phyloP scores from a whole-genome alignment of 257 asterid genomes.

The Prunella vulgaris region DNA sequence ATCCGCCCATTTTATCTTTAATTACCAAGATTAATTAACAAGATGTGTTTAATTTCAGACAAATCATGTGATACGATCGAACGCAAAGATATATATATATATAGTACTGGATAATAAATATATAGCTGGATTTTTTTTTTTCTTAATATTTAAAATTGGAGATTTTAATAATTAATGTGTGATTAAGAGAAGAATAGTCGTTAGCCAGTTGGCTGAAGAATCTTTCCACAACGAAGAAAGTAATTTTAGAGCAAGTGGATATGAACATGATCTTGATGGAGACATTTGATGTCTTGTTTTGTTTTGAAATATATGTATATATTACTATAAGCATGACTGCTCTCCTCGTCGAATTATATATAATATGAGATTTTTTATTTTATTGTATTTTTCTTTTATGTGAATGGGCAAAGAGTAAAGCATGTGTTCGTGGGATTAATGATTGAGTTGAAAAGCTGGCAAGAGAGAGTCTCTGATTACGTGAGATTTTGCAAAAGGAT shows the following conservation, averaged over 20 bases:
- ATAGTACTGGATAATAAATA: neutral
- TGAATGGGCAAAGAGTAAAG: neutral
- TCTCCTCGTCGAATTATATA: constrained; percentile 17
- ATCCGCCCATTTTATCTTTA: constrained; percentile 31
- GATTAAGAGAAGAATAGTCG: constrained; percentile 6
- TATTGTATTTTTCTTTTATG: neutral
- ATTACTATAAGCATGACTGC: constrained; percentile 17
- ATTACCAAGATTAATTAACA: neutral
- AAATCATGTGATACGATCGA: neutral
- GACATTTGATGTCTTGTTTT: constrained; percentile 12
- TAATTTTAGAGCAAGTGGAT: neutral
- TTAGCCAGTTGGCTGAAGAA: constrained; percentile 47
- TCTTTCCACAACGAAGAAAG: constrained; percentile 18
- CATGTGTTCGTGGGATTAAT: neutral
- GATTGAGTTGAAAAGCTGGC: neutral
- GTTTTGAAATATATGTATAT: neutral
- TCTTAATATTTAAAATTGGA: too few species aligned
- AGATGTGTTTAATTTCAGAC: neutral
- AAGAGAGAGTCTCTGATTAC: neutral
- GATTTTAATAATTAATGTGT: neutral
- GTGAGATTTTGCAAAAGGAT: neutral
- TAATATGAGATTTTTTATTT: neutral
- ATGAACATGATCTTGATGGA: neutral
- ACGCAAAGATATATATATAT: neutral
- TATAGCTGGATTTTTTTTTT: neutral